These are phyloP conservation scores for Gyromitra esculenta DNA, from an alignment of 2,329 filamentous ascomycete genomes.

Conservation along the genomic window DNA sequence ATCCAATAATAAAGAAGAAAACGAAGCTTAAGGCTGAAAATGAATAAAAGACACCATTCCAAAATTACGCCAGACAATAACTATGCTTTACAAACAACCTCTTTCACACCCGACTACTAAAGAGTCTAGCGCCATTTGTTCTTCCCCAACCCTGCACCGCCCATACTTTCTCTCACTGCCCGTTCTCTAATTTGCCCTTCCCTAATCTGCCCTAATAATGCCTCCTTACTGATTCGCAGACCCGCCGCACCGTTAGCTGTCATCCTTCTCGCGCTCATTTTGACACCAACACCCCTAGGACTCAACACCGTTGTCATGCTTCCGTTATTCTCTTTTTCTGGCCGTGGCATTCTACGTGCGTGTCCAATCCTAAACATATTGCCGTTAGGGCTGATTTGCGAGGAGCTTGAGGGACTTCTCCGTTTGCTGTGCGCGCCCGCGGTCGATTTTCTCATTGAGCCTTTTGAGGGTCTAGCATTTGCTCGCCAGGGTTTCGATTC, in stretches of 20 bases:
- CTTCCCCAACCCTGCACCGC: constrained; percentile 43
- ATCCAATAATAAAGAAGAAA: constrained; percentile 33
- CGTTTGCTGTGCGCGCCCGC: constrained; percentile 43
- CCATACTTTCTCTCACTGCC: constrained; percentile 42
- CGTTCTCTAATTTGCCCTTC: constrained; percentile 42
- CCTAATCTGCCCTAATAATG: constrained; percentile 46
- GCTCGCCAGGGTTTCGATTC: constrained; percentile 52
- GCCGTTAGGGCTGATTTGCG: constrained; percentile 47
- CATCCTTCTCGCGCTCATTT: constrained; percentile 52
- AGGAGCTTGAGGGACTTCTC: constrained; percentile 46
- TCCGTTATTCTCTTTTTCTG: constrained; percentile 51
- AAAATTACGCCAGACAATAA: constrained; percentile 53
- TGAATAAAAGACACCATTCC: constrained; percentile 41
- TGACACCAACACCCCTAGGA: constrained; percentile 52
- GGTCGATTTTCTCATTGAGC: constrained; percentile 52
- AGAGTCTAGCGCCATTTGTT: constrained; percentile 47
- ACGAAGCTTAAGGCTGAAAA: constrained; percentile 28
- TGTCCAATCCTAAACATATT: constrained; percentile 52
- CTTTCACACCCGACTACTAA: constrained; percentile 9
- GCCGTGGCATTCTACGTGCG: constrained; percentile 51
- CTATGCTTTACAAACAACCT: constrained; percentile 26
- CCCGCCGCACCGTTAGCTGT: constrained; percentile 49
- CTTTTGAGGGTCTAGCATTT: constrained; percentile 43
- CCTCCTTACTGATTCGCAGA: constrained; percentile 47
- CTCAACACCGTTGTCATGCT: constrained; percentile 52